Evolutionary conservation across 805 yeast species (phyloP), one percentile per base, ranked within the genome.

Genomic region (Metschnikowia gelsemii): DNA sequence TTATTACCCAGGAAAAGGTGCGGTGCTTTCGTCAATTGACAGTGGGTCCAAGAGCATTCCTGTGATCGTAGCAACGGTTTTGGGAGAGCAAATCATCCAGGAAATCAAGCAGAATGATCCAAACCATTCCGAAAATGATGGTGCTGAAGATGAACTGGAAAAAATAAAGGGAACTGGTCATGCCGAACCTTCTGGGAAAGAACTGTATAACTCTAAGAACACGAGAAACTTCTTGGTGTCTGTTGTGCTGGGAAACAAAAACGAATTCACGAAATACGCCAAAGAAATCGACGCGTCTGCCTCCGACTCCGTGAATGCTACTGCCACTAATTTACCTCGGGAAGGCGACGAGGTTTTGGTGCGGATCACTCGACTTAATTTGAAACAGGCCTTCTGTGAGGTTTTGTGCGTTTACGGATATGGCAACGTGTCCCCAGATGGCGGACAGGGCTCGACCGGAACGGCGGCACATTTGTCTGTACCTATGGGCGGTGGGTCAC

Each of bases 281-380:
- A 32, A 36, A 26, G 62, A 58, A 20, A 43, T 50, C 34, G 51
- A 49, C 26, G 44, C 52, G 4, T 40, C 47, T 23, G 50, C 55
- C 5, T 34, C 52, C 3, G 49, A 42, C 20, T 47, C 54, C 14
- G 48, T 46, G 19, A 38, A 51, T 11, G 49, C 53, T 25, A 65
- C 61, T 43, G 59, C 73, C 30, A 75, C 72, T 41, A 74, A 75
- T 46, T 63, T 90, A 40, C 98, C 98, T 6, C 78, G 80, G 47
- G 96, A 87, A 49, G 84, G 86, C 21, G 96, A 91, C 59, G 62
- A 82, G 18, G 96, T 93, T 2, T 65, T 91, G 16, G 87, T 87
- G 1, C 72, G 80, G 40, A 84, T 93, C 18, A 79, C 82, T 19
- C 76, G 82, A 51, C 72, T 90, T 27, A 75, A 80, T 7, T 64